phyloP scores from a whole-genome alignment of 2,329 filamentous ascomycete genomes.

The Ophiosphaerella korrae region DNA sequence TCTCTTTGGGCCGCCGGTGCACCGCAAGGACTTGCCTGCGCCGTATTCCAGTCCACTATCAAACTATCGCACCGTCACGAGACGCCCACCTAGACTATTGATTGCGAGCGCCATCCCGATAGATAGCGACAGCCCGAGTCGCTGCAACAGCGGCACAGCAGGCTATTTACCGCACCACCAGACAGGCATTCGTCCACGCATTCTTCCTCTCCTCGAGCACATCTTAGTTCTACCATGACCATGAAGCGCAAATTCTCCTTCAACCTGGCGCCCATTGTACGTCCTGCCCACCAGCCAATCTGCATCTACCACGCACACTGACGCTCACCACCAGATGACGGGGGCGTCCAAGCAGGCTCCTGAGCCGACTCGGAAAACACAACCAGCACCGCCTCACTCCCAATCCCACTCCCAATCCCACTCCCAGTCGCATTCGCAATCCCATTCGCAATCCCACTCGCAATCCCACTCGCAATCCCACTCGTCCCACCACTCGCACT shows the following conservation, averaged over 20 bases:
- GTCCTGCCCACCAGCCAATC: conserved; percentile 10
- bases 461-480: conserved; percentile 6
- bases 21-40: too few species aligned
- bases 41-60: too few species aligned
- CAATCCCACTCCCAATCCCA: conserved; percentile 7
- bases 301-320: not conserved
- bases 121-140: too few species aligned
- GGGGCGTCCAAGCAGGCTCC: too few species aligned
- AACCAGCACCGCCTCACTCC: conserved; percentile 30
- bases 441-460: conserved; percentile 5
- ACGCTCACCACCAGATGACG: conserved; percentile 36
- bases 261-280: conserved; percentile 49
- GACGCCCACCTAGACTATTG: too few species aligned
- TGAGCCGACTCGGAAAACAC: too few species aligned
- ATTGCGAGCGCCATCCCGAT: too few species aligned
- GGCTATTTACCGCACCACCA: too few species aligned
- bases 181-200: not conserved
- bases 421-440: not conserved
- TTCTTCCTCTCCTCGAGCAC: not conserved
- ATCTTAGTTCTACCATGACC: not conserved
- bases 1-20: too few species aligned
- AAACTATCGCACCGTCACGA: too few species aligned
- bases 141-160: too few species aligned
- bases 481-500: conserved; percentile 1
- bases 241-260: conserved; percentile 55